Evolutionary conservation across 805 yeast species (phyloP), one percentile per base, ranked within the genome.

Genomic region (Kluyveromyces dobzhanskii): DNA sequence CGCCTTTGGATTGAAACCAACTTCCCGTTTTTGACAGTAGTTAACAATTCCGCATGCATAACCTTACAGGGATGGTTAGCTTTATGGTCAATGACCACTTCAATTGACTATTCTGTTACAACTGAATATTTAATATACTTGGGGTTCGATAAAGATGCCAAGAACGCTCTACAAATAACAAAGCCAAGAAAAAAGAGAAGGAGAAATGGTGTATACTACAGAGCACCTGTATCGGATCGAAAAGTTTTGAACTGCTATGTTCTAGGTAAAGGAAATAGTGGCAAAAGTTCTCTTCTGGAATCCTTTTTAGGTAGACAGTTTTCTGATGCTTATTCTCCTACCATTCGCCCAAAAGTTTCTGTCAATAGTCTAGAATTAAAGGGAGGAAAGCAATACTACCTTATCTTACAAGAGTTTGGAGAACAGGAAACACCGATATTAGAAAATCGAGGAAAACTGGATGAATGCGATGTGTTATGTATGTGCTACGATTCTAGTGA

Each of bases 11-110:
- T 70, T 27, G 87, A 84, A 11, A 73, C 85, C 0, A 79, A 79
- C 47, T 92, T 92, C 54, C 99, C 99, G 0, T 67, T 72, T 18
- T 76, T 94, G 1, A 85, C 94, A 9, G 95, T 90, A 1, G 75
- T 94, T 38, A 88, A 87, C 55, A 96, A 87, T 47, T 80, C 78
- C 45, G 97, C 95, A 0, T 74, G 78, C 55, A 87, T 92, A 3
- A 86, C 97, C 0, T 61, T 92, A 19, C 98, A 94, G 63, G 98
- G 99, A 3, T 92, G 99, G 99, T 64, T 92, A 28, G 98, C 98
- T 0, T 97, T 90, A 53, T 92, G 99, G 99, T 81, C 90, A 50
- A 83, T 92, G 84, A 86, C 96, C 0, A 90, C 97, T 0, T 87
- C 77, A 48, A 64, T 92, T 23, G 95, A 88, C 50, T 77, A 83